These are phyloP conservation scores for Gliomastix tumulicola DNA, from an alignment of 2,329 filamentous ascomycete species.

Conservation along the genomic window DNA sequence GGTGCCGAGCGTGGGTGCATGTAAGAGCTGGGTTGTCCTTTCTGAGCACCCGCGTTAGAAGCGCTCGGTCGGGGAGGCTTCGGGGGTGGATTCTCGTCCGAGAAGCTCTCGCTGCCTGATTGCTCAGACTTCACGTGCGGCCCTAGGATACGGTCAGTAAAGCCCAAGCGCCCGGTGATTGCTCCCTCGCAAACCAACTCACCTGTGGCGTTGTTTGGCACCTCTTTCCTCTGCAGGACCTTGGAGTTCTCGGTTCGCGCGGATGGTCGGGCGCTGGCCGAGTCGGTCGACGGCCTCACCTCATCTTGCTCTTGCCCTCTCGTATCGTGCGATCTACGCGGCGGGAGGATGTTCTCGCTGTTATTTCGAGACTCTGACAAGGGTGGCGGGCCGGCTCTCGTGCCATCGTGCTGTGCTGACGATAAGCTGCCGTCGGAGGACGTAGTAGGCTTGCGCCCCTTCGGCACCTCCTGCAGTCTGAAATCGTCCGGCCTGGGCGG, in stretches of 20 bases:
- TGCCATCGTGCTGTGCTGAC: background rate
- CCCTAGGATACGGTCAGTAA: too few relatives aligned
- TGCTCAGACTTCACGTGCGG: too few relatives aligned
- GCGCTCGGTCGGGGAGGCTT: too few relatives aligned
- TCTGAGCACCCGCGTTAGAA: too few relatives aligned
- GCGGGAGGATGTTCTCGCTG: constrained; percentile 22
- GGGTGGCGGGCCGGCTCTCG: too few relatives aligned
- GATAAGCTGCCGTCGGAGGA: constrained; percentile 1
- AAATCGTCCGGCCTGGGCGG: constrained; percentile 50
- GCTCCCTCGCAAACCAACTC: too few relatives aligned
- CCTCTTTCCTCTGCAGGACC: constrained; percentile 58
- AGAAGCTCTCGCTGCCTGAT: too few relatives aligned
- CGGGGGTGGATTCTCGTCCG: too few relatives aligned
- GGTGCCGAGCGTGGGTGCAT: constrained; percentile 53
- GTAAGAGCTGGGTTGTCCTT: too few relatives aligned
- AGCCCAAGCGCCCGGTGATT: too few relatives aligned
- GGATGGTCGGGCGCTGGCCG: constrained; percentile 30
- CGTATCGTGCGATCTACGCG: constrained; percentile 53
- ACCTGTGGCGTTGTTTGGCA: too few relatives aligned
- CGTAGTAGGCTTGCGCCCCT: constrained; percentile 41
- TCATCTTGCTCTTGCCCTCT: constrained; percentile 49
- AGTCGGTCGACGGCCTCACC: constrained; percentile 31
- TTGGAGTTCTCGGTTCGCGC: constrained; percentile 34
- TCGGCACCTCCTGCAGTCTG: constrained; percentile 75
- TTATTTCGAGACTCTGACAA: constrained; percentile 24